phyloP scores from a whole-genome alignment of 2,329 filamentous ascomycete genomes.

The Talaromyces marneffei region DNA sequence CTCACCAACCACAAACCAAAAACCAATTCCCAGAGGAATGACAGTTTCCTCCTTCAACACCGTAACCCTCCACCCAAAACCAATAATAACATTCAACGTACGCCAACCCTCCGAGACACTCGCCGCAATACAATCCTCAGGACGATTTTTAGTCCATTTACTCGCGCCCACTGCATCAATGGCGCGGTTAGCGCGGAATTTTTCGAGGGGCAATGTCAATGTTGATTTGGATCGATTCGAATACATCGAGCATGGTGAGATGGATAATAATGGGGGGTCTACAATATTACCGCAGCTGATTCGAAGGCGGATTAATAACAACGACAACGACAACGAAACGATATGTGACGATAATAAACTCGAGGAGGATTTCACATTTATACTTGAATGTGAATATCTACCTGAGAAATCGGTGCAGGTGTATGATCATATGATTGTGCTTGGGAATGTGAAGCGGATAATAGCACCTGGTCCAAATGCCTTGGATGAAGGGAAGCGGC shows the following conservation, averaged over 20 bases:
- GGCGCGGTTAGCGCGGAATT: slow-evolving; percentile 35
- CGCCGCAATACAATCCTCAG: slow-evolving; percentile 44
- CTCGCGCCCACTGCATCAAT: slow-evolving; percentile 32
- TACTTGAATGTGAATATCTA: slow-evolving; percentile 36
- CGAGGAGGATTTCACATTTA: slow-evolving; percentile 31
- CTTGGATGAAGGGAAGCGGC: slow-evolving; percentile 8
- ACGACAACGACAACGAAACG: slow-evolving; percentile 6
- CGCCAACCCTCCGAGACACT: slow-evolving; percentile 52
- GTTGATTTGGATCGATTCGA: slow-evolving; percentile 21
- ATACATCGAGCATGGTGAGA: background rate
- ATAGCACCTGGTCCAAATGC: slow-evolving; percentile 11
- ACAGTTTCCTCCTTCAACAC: slow-evolving; percentile 59
- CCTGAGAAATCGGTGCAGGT: slow-evolving; percentile 31
- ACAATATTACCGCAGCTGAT: background rate
- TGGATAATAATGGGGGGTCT: slow-evolving; percentile 16
- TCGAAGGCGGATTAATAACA: slow-evolving; percentile 17
- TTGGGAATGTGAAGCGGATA: slow-evolving; percentile 26
- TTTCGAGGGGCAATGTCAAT: slow-evolving; percentile 36
- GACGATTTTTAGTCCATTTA: slow-evolving; percentile 49
- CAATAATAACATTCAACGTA: slow-evolving; percentile 59
- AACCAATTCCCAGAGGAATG: slow-evolving; percentile 42
- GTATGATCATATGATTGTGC: slow-evolving; percentile 37
- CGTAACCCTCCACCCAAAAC: slow-evolving; percentile 50
- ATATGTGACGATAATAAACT: background rate
- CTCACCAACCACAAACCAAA: background rate